Evolutionary conservation across 2,329 filamentous ascomycete genomes (phyloP).

Genomic region (Ascosphaera apis): DNA sequence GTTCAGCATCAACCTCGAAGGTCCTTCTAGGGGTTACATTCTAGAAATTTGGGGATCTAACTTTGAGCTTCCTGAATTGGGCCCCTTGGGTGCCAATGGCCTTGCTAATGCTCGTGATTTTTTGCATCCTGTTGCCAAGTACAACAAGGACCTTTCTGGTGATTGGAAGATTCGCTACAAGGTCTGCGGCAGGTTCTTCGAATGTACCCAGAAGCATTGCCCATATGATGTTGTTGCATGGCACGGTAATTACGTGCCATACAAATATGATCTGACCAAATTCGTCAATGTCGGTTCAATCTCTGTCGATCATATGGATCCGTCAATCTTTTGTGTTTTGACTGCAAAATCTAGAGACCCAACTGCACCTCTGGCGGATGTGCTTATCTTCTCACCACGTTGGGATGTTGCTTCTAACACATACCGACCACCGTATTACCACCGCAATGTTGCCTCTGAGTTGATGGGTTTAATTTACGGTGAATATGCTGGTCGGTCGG

Average conservation of each 20-base stretch:
- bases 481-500: constrained; percentile 32
- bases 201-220: constrained; percentile 41
- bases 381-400: constrained; percentile 41
- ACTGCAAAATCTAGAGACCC: constrained; percentile 32
- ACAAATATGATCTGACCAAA: constrained; percentile 58
- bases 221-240: constrained; percentile 62
- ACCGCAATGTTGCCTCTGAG: constrained; percentile 42
- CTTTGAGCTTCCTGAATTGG: constrained; percentile 47
- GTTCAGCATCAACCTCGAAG: constrained; percentile 43
- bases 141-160: constrained; percentile 32
- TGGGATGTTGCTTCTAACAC: constrained; percentile 40
- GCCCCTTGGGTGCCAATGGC: constrained; percentile 49
- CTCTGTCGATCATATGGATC: constrained; percentile 56
- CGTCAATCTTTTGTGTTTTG: constrained; percentile 50
- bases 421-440: constrained; percentile 39
- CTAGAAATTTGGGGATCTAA: constrained; percentile 53
- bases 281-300: constrained; percentile 55
- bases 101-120: constrained; percentile 59
- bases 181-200: constrained; percentile 44
- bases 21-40: constrained; percentile 47
- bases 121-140: constrained; percentile 45
- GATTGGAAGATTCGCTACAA: constrained; percentile 37
- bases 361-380: constrained; percentile 41
- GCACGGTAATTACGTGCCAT: constrained; percentile 61
- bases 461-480: constrained; percentile 42